Conservation (phyloP, 768 basidiomycete species). For the Lactarius pseudohatsudake region DNA sequence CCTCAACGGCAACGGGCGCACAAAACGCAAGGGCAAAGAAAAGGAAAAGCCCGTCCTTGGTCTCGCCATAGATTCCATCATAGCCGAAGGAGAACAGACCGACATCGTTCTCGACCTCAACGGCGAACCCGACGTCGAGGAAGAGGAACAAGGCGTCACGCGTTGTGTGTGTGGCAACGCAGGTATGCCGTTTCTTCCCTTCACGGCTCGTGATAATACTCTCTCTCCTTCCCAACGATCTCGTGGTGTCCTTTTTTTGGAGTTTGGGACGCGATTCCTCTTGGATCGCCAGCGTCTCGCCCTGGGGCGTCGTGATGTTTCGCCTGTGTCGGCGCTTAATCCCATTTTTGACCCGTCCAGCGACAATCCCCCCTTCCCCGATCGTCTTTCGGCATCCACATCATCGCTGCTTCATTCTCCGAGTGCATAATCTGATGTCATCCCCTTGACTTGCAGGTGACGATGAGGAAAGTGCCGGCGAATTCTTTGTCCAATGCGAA, state of each 20-base stretch:
- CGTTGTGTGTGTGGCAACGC: conserved; percentile 85
- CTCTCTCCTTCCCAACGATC: conserved; percentile 3
- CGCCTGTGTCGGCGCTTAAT: conserved; percentile 17
- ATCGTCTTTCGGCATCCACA: conserved; percentile 11
- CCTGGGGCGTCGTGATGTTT: conserved; percentile 13
- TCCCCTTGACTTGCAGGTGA: conserved; percentile 43
- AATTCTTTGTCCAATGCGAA: conserved; percentile 98
- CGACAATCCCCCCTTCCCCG: conserved; percentile 6
- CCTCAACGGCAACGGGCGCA: conserved; percentile 39
- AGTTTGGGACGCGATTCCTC: conserved; percentile 14
- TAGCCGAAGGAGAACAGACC: conserved; percentile 33
- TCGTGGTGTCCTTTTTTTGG: background rate
- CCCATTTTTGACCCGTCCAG: conserved; percentile 9
- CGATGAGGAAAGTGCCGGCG: conserved; percentile 80
- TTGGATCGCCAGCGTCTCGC: conserved; percentile 4
- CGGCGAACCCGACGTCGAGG: conserved; percentile 42
- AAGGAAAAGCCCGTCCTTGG: conserved; percentile 46
- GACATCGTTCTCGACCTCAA: conserved; percentile 38
- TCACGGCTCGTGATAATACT: conserved; percentile 15
- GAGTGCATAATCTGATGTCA: conserved; percentile 32
- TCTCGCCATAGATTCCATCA: conserved; percentile 34
- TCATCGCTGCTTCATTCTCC: conserved; percentile 15
- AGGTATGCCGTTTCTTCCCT: conserved; percentile 47
- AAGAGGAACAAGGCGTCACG: conserved; percentile 63
- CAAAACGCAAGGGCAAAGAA: conserved; percentile 66